Evolutionary conservation across 2,329 filamentous ascomycete genomes (phyloP), one percentile per base, ranked within the genome.

Genomic region (Fusarium transvaalense): DNA sequence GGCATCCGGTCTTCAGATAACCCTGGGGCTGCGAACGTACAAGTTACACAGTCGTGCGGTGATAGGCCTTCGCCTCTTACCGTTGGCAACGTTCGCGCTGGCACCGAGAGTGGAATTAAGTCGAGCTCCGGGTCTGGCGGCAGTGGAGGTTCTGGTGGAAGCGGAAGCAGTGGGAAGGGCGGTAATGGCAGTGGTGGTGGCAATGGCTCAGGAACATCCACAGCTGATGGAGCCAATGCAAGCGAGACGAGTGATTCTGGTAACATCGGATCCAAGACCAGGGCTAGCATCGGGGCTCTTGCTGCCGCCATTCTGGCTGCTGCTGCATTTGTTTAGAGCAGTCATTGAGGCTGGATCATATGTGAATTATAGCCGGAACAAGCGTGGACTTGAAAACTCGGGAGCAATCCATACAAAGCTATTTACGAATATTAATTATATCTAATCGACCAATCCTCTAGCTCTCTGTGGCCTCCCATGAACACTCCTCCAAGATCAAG

Each of bases 1-100:
- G 66, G 66, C 6, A 41, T 68, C 7, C 23, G 55, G 19, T 68
- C 65, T 6, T 68, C 66, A 2, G 56, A 62, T 5, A 53, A 68
- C 2, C 64, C 64, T 8, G 37, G 47, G 17, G 47, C 47, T 51
- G 47, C 47, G 34, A 51, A 66, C 15, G 66, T 69, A 9, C 51
- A 62, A 29, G 46, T 69, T 5, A 68, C 65, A 5, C 65, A 68
- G n/a, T 57, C 52, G 15, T 68, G 66, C 21, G 61, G 65, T 2
- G 41, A 61, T 10, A 66, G 17, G 10, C 61, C 65, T 10, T 58
- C 65, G 3, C 60, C 65, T 25, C 51, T 68, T 8, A 68, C 65
- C 7, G 55, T 68, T 19, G 60, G 63, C 6, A 56, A 66, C 14
- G 50, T 68, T 5, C 65, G 66, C 2, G 27, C 67, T 21, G 61